Percentiles rank a stretch among this genome's conserved stretches.
These are phyloP conservation scores for Xylariaceae sp. DNA, from an alignment of 2,329 filamentous ascomycete species.

Conservation along the genomic window DNA sequence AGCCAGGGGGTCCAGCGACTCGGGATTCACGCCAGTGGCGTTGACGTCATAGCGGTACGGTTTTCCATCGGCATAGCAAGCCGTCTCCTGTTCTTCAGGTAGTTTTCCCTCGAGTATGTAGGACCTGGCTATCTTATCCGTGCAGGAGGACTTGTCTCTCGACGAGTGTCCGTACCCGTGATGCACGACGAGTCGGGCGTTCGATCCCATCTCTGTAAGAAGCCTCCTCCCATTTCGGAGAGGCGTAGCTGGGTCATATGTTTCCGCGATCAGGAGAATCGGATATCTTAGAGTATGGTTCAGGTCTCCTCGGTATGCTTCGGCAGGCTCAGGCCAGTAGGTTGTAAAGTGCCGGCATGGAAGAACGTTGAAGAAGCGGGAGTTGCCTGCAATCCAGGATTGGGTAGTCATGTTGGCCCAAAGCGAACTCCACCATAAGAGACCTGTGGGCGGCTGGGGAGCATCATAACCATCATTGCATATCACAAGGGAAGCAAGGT, in stretches of 20 bases:
- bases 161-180: constrained; percentile 47
- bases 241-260: constrained; percentile 47
- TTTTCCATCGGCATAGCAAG: constrained; percentile 44
- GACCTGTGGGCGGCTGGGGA: constrained; percentile 33
- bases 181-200: constrained; percentile 44
- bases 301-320: constrained; percentile 43
- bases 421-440: constrained; percentile 42
- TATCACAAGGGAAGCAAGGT: constrained; percentile 40
- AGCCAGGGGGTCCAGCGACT: constrained; percentile 14
- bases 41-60: constrained; percentile 41
- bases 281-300: constrained; percentile 41
- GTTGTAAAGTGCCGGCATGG: constrained; percentile 42
- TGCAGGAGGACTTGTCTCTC: constrained; percentile 42
- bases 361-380: constrained; percentile 41
- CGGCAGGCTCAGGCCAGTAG: constrained; percentile 43
- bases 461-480: constrained; percentile 45
- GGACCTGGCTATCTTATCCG: constrained; percentile 36
- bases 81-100: constrained; percentile 39
- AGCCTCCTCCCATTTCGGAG: constrained; percentile 44
- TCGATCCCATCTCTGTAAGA: constrained; percentile 41
- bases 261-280: constrained; percentile 44
- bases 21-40: constrained; percentile 1
- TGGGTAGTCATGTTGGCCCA: constrained; percentile 44
- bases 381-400: constrained; percentile 45
- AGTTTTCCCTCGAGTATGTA: constrained; percentile 40